phyloP scores from a whole-genome alignment of 2,329 filamentous ascomycete species.

The Colletotrichum lentis region DNA sequence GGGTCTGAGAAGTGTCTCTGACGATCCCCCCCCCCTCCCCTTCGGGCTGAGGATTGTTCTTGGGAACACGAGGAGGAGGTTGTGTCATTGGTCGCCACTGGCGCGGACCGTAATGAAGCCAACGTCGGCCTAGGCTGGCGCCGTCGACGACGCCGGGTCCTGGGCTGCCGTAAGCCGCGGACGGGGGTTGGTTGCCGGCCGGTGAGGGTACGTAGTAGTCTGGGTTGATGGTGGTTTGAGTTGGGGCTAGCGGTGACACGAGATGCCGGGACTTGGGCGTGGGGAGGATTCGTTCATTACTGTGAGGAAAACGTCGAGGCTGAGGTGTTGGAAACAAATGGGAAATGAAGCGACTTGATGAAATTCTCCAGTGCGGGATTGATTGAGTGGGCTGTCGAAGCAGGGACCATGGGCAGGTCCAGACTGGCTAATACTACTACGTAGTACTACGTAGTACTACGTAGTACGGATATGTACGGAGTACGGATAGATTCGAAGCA shows the following conservation, averaged over 20 bases:
- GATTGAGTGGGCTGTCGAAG: slow-evolving; percentile 26
- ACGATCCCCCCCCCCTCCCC: slow-evolving; percentile 17
- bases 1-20: slow-evolving; percentile 32
- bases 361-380: slow-evolving; percentile 11
- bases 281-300: not conserved
- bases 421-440: no score
- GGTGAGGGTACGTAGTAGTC: no score
- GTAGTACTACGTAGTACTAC: no score
- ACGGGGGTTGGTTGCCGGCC: slow-evolving; percentile 6
- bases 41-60: slow-evolving; percentile 25
- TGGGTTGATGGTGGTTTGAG: not conserved
- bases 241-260: not conserved
- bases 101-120: slow-evolving; percentile 30
- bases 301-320: not conserved
- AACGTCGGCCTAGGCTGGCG: slow-evolving; percentile 33
- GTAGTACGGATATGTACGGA: no score
- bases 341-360: slow-evolving; percentile 7
- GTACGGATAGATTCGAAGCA: slow-evolving; percentile 25
- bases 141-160: slow-evolving; percentile 21
- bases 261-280: not conserved
- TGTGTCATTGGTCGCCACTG: slow-evolving; percentile 37
- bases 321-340: slow-evolving; percentile 12
- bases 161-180: slow-evolving; percentile 33
- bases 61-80: slow-evolving; percentile 18
- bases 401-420: slow-evolving; percentile 27